Evolutionary conservation across 352 stramenopile species (phyloP).

Genomic region (Globisporangium middletonii): DNA sequence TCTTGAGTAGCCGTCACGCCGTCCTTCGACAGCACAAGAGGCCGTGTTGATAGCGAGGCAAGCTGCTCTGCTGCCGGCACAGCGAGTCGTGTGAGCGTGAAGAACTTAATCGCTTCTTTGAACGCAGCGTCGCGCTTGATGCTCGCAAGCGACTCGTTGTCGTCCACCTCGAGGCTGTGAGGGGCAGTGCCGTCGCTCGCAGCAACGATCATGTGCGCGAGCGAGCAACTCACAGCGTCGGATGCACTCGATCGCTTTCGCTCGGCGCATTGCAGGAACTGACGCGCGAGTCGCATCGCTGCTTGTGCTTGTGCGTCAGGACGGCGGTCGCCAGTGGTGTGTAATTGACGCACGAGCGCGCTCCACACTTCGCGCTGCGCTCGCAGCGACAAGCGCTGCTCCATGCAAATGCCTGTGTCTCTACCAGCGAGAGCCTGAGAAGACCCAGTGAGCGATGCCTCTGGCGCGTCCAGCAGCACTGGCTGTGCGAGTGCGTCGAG

Average conservation of each 20-base stretch:
- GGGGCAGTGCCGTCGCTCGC: neutral
- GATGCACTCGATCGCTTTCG: conserved; percentile 2
- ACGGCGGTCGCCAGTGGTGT: neutral
- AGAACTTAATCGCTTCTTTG: conserved; percentile 10
- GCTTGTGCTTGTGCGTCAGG: neutral
- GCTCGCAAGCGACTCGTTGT: conserved; percentile 8
- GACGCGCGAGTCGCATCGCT: conserved; percentile 7
- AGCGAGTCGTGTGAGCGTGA: conserved; percentile 1
- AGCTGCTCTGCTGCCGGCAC: neutral
- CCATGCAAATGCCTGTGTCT: conserved; percentile 32
- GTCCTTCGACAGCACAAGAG: neutral
- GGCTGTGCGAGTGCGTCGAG: conserved; percentile 22
- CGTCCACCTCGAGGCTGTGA: neutral
- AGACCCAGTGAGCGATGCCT: neutral
- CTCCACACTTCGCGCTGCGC: conserved; percentile 62
- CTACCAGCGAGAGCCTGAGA: neutral
- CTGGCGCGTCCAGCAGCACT: conserved; percentile 12
- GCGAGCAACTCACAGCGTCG: conserved; percentile 7
- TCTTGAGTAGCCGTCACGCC: neutral
- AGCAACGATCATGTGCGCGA: conserved; percentile 3
- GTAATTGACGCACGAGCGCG: conserved; percentile 22
- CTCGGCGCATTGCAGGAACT: conserved; percentile 12
- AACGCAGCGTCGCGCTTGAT: conserved; percentile 14
- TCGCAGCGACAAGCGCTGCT: conserved; percentile 23
- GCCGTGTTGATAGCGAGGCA: neutral